Base-by-base conservation (phyloP, 228 moss, liverwort and hornwort species). In the Sphagnum magellanicum region DNA sequence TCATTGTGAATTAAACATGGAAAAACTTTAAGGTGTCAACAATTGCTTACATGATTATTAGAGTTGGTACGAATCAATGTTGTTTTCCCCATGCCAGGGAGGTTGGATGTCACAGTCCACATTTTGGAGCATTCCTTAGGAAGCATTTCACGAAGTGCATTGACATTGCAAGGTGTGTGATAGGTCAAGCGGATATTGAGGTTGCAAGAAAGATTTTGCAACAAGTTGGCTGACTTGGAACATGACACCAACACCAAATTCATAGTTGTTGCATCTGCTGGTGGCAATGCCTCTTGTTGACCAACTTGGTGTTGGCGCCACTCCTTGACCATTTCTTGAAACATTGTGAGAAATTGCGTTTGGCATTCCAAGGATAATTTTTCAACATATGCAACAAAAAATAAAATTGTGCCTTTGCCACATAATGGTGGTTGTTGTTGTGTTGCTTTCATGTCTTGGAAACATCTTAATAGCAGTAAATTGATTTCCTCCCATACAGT, bases 41-140 rank as follows among this genome's bases (percentile, higher is more conserved):
- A 32, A 32, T 32, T 32, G 32, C 32, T 32, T 32, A 32, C 32
- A 32, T 32, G 32, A 32, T 32, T 32, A 32, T 32, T 32, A 32
- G 32, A 32, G 32, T 2, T 32, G 32, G 2, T 70, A 16, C 53
- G 17, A 32, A 87, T 67, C 32, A 50, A 67, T 74, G 62, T 83
- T 58, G 83, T 87, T 76, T 87, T 87, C 59, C 87, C 87, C 50
- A 87, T 67, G 7, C 87, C 87, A 48, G 83, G 83, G 63, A 87
- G 71, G 66, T 83, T 78, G 10, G 87, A 87, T 57, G 81, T 83
- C 51, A 87, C 68, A 64, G 83, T 76, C 60, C 72, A 70, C 78
- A 87, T 87, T 63, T 74, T 74, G 9, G 67, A 74, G 67, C 87
- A 87, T 67, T 79, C 72, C 50, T 66, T 68, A 71, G 87, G 87